Evolutionary conservation across 108 stramenopile species (phyloP), one percentile per base, ranked within the genome.

Genomic region (Chaetoceros tenuissimus): DNA sequence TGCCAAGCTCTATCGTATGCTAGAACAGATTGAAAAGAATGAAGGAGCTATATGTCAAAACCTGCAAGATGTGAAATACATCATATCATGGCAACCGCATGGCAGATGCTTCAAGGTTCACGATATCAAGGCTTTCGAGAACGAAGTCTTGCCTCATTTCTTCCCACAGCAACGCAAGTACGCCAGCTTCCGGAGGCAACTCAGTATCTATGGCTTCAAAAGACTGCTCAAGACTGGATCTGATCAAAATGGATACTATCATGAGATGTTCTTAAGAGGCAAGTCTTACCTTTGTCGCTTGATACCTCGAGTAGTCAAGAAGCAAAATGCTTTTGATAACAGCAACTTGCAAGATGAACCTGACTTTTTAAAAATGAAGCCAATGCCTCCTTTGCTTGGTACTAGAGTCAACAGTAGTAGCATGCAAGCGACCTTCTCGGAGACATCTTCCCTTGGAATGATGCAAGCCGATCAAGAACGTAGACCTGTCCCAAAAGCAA

Each of bases 131-230:
- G 66, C 45, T 18, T 85, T 85, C 57, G 61, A 72, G 48, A 34
- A 48, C 24, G 70, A 77, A 3, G 73, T 79, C 30, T 24, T 63
- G 7, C 60, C 61, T 18, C 21, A 20, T 7, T 74, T 74, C 66
- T 68, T 74, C 28, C 58, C 58, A 20, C 63, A 74, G 31, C 55
- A 57, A 21, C 48, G 34, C 40, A 74, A 77, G 60, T 59, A 64
- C 51, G 53, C 63, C 31, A 70, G 72, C 53, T 80, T 77, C 59
- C 72, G 71, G 55, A 53, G 72, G 10, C 79, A 76, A 72, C 62
- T 69, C n/a, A 79, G 77, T 55, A 59, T 83, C 1, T 83, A 83
- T 48, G 72, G 75, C 28, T 83, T 80, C 67, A 63, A 72, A 48
- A 49, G 57, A 31, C 21, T 75, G 17, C 64, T 66, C 2, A 44